These are phyloP conservation scores for Colletotrichum graminicola DNA, from an alignment of 2,329 filamentous ascomycete genomes.

Conservation along the genomic window DNA sequence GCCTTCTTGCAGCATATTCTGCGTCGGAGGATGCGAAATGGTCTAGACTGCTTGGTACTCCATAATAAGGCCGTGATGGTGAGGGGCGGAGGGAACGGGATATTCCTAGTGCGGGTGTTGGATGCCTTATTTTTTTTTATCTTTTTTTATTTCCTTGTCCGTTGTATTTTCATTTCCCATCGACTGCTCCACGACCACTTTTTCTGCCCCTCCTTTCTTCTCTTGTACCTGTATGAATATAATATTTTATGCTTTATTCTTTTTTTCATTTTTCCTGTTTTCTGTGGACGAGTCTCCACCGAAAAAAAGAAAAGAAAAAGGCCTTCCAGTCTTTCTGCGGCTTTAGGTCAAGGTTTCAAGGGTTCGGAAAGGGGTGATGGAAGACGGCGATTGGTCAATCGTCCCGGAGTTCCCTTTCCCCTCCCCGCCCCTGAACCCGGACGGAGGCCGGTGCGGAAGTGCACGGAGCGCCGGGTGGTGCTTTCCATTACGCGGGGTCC, in stretches of 20 bases:
- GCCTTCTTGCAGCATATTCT: not conserved
- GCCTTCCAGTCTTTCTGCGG: not conserved
- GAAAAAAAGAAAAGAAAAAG: not conserved
- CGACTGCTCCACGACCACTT: not conserved
- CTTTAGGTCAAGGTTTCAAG: not conserved
- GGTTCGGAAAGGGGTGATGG: not conserved
- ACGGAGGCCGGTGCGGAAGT: not conserved
- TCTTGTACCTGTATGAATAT: no score
- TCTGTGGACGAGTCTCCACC: conserved; percentile 17
- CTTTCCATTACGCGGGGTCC: not conserved
- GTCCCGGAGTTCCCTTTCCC: not conserved
- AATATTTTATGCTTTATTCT: not conserved
- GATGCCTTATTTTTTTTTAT: not conserved
- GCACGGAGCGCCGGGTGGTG: not conserved
- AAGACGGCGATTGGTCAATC: conserved; percentile 5
- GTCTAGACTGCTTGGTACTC: conserved; percentile 12
- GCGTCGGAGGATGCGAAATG: not conserved
- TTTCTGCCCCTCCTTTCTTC: not conserved
- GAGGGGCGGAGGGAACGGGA: not conserved
- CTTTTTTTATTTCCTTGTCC: not conserved
- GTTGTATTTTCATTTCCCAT: no score
- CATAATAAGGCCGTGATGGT: conserved; percentile 19
- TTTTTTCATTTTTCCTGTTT: not conserved
- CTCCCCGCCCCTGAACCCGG: not conserved
- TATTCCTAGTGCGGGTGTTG: not conserved